Evolutionary conservation across 148 eudicot genomes (phyloP).

Genomic region (Selenicereus undatus): DNA sequence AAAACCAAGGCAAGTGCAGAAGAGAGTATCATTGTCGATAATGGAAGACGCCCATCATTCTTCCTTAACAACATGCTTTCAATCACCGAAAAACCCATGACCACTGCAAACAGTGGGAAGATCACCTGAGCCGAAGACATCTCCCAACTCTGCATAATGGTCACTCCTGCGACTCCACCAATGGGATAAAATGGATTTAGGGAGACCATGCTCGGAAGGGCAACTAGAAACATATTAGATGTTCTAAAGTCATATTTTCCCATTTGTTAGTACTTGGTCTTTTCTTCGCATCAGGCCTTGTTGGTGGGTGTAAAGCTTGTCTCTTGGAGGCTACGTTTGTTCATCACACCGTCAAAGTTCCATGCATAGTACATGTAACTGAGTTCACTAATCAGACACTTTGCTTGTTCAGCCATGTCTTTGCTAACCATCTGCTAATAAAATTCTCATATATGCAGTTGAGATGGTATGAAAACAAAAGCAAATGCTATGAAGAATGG

Average conservation of each 20-base stretch:
- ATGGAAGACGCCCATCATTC: slow-evolving; percentile 52
- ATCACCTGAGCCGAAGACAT: slow-evolving; percentile 41
- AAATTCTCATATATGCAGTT: slow-evolving; percentile 29
- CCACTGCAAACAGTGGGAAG: slow-evolving; percentile 35
- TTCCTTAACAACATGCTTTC: slow-evolving; percentile 66
- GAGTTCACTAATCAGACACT: slow-evolving; percentile 47
- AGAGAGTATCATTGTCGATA: slow-evolving; percentile 25
- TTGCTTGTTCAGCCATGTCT: slow-evolving; percentile 38
- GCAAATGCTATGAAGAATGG: slow-evolving; percentile 28
- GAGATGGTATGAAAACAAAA: slow-evolving; percentile 23
- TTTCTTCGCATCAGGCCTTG: slow-evolving; percentile 51
- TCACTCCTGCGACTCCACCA: slow-evolving; percentile 35
- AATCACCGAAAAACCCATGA: slow-evolving; percentile 46
- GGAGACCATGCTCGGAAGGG: slow-evolving; percentile 39
- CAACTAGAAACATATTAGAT: slow-evolving; percentile 41
- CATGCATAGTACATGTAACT: slow-evolving; percentile 34
- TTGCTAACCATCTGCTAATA: slow-evolving; percentile 11
- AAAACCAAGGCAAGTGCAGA: slow-evolving; percentile 18
- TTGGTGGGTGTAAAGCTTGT: slow-evolving; percentile 56
- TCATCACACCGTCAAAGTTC: slow-evolving; percentile 41
- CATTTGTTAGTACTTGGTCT: slow-evolving; percentile 35
- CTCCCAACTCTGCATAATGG: slow-evolving; percentile 11
- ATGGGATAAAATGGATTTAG: slow-evolving; percentile 42
- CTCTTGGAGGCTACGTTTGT: slow-evolving; percentile 35
- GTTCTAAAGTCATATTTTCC: slow-evolving; percentile 60